phyloP scores from a whole-genome alignment of 345 rosid genomes.

The Eutrema japonicum region DNA sequence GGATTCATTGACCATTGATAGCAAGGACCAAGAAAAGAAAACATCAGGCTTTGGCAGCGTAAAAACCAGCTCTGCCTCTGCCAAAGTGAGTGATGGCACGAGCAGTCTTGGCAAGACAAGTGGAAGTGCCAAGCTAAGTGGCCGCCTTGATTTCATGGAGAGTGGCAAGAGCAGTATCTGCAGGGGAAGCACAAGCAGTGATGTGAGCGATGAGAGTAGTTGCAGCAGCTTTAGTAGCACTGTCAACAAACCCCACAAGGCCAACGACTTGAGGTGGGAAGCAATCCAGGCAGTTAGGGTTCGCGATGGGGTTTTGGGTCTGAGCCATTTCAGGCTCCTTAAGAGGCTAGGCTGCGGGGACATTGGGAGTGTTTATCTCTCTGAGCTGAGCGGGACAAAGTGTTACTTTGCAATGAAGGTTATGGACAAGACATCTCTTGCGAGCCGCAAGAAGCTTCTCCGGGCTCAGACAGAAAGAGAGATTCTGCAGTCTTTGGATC shows the following conservation, averaged over 20 bases:
- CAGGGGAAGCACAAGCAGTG: constrained; percentile 92
- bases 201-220: constrained; percentile 86
- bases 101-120: constrained; percentile 75
- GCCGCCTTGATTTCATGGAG: constrained; percentile 73
- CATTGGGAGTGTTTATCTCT: constrained; percentile 90
- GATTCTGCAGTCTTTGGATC: constrained; percentile 85
- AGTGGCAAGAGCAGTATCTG: constrained; percentile 91
- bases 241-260: constrained; percentile 85
- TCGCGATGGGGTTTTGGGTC: constrained; percentile 71
- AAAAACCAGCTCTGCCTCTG: constrained; percentile 75
- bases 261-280: constrained; percentile 91
- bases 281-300: constrained; percentile 81
- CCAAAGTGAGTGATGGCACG: constrained; percentile 76
- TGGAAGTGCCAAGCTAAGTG: constrained; percentile 77
- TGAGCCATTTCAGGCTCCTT: constrained; percentile 80
- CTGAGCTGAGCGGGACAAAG: constrained; percentile 86
- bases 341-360: constrained; percentile 94
- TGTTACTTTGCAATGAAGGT: constrained; percentile 94
- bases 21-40: constrained; percentile 71
- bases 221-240: constrained; percentile 92
- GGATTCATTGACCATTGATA: constrained; percentile 53
- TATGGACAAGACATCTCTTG: constrained; percentile 92
- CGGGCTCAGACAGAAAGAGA: constrained; percentile 96
- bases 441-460: constrained; percentile 85
- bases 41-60: constrained; percentile 66